Percentiles rank a stretch among this genome's conserved stretches.
These are phyloP conservation scores for Irpex rosettiformis DNA, from an alignment of 1,284 basidiomycete genomes.

Conservation along the genomic window DNA sequence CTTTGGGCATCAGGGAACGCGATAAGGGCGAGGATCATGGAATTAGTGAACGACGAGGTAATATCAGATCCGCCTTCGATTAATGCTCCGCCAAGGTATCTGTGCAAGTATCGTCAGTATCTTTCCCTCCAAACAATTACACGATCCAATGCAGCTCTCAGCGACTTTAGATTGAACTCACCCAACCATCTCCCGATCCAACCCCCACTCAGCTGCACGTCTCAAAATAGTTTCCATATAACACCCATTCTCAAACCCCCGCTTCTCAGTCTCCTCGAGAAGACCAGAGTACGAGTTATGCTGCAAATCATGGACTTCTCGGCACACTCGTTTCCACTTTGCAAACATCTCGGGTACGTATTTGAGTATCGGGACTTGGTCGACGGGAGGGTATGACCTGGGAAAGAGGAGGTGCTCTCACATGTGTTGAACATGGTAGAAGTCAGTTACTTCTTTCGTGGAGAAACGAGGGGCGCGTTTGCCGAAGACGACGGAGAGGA, in stretches of 20 bases:
- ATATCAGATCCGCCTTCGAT: slow-evolving; percentile 6
- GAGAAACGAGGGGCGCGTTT: slow-evolving; percentile 27
- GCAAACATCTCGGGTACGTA: slow-evolving; percentile 32
- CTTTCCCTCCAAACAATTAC: background rate
- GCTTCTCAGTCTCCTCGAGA: slow-evolving; percentile 12
- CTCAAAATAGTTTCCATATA: slow-evolving; percentile 15
- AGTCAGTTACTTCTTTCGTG: slow-evolving; percentile 21
- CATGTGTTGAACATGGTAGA: slow-evolving; percentile 25
- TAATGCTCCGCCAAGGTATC: slow-evolving; percentile 1
- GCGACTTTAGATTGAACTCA: slow-evolving; percentile 4
- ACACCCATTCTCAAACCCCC: slow-evolving; percentile 12
- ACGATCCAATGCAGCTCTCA: background rate
- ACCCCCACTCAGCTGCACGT: slow-evolving; percentile 5
- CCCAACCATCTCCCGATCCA: slow-evolving; percentile 11
- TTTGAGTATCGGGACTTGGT: slow-evolving; percentile 31
- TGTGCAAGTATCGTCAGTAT: background rate
- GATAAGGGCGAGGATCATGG: background rate
- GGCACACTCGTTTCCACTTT: slow-evolving; percentile 28
- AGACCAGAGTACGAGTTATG: slow-evolving; percentile 22
- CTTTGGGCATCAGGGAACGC: slow-evolving; percentile 20
- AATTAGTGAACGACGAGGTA: background rate
- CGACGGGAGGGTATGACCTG: slow-evolving; percentile 32
- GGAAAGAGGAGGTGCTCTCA: slow-evolving; percentile 27
- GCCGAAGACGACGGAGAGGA: slow-evolving; percentile 29
- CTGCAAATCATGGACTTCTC: slow-evolving; percentile 22